Base-by-base conservation (phyloP, 2,329 filamentous ascomycete genomes). In the Fonsecaea pugnacius region DNA sequence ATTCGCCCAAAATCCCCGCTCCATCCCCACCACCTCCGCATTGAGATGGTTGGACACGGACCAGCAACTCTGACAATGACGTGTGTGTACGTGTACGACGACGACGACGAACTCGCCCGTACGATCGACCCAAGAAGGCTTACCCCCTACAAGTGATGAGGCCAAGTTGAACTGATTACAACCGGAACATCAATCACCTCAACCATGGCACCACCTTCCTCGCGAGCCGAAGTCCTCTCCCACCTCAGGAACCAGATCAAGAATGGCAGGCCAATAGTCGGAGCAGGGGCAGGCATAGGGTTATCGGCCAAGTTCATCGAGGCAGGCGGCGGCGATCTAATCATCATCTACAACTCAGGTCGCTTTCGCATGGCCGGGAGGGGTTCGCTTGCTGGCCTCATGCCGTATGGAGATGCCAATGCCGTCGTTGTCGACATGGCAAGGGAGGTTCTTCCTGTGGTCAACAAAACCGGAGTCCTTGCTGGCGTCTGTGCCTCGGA, bases 371-470 rank as follows among this genome's bases (percentile, higher is more conserved):
- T 91, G 89, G 88, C 88, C 0, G 89, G 89, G 0, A 80, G 86
- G 48, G 89, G 89, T 0, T 90, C 87, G 0, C 75, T 91, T 10
- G 88, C 89, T 0, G 89, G 89, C 0, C 75, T 90, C 56, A 89
- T 90, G 87, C 87, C 88, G 0, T 91, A 89, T 72, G 85, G 86
- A 3, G 88, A 90, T 72, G 88, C 89, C 4, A 90, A 91, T 70
- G 84, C 87, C 66, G 83, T 90, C 1, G 87, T 91, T 0, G 76
- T 90, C 0, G 87, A 89, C 36, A 91, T 91, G 88, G 85, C 87
- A 0, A 81, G 78, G 12, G 89, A 91, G 75, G 85, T 91, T 1
- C 80, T 91, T 1, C 87, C 88, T 0, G 77, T 91, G 1, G 85
- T 91, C 21, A 68, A 66, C 36, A 62, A 67, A 35, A 77, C 83